Percentiles rank a stretch among this genome's conserved stretches.
phyloP scores from a whole-genome alignment of 108 stramenopile genomes.

The Seminavis robusta region DNA sequence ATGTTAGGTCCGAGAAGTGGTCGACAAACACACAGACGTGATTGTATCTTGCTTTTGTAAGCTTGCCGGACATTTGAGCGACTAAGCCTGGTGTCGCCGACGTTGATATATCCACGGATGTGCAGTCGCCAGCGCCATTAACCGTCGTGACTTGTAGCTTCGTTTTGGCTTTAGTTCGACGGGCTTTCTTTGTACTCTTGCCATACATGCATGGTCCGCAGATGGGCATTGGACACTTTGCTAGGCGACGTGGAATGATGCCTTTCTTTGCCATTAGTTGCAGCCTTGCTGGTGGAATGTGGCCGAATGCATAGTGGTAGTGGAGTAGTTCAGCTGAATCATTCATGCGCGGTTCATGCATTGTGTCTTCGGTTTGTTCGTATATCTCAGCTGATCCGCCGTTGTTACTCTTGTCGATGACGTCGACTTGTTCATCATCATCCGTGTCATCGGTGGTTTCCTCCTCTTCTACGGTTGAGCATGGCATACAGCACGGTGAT shows the following conservation, averaged over 20 bases:
- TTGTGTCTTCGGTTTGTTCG: no score
- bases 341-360: neutral
- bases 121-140: conserved; percentile 30
- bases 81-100: conserved; percentile 44
- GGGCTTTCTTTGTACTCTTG: neutral
- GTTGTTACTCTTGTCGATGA: no score
- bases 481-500: no score
- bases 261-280: conserved; percentile 30
- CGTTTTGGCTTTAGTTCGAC: conserved; percentile 11
- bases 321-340: conserved; percentile 22
- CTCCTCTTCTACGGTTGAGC: no score
- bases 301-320: conserved; percentile 21
- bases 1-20: conserved; percentile 15
- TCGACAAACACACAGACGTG: conserved; percentile 40
- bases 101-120: conserved; percentile 45
- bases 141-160: no score
- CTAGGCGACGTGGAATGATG: conserved; percentile 21
- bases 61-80: conserved; percentile 35
- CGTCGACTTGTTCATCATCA: no score
- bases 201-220: conserved; percentile 29
- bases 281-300: conserved; percentile 15
- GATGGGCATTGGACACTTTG: conserved; percentile 22
- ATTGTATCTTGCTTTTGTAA: conserved; percentile 29
- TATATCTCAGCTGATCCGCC: no score
- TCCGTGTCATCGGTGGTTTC: no score